Evolutionary conservation across 2,329 filamentous ascomycete species (phyloP).

Genomic region (Colletotrichum tanaceti): DNA sequence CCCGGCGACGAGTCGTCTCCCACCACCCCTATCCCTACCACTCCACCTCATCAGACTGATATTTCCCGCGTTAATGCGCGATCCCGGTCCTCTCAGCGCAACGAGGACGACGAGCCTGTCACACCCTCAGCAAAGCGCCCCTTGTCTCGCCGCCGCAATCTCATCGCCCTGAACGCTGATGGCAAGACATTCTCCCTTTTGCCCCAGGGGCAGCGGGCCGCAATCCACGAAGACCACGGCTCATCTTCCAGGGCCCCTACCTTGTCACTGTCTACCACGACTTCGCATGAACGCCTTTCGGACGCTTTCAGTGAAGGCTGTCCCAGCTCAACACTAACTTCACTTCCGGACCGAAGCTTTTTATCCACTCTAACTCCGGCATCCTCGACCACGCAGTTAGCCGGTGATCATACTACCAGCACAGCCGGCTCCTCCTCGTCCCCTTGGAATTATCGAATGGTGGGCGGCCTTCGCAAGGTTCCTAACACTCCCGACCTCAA

Average conservation of each 20-base stretch:
- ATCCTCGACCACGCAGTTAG: conserved; percentile 51
- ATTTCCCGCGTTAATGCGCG: conserved; percentile 54
- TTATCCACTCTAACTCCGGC: conserved; percentile 50
- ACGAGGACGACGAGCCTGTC: conserved; percentile 40
- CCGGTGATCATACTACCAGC: conserved; percentile 48
- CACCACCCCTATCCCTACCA: conserved; percentile 52
- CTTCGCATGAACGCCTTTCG: conserved; percentile 62
- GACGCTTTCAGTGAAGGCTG: conserved; percentile 61
- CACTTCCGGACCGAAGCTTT: conserved; percentile 58
- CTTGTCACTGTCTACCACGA: conserved; percentile 59
- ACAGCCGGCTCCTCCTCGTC: conserved; percentile 47
- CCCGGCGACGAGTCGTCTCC: conserved; percentile 49
- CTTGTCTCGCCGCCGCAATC: conserved; percentile 55
- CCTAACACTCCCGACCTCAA: conserved; percentile 57
- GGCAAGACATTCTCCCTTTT: conserved; percentile 67
- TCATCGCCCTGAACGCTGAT: conserved; percentile 65
- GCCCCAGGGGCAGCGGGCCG: conserved; percentile 45
- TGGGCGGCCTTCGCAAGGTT: conserved; percentile 67
- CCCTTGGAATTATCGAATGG: conserved; percentile 66
- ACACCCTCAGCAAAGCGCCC: conserved; percentile 47
- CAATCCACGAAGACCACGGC: conserved; percentile 29
- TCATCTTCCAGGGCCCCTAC: conserved; percentile 54
- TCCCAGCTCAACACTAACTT: conserved; percentile 62
- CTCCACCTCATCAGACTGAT: conserved; percentile 54
- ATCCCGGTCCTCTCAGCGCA: conserved; percentile 42